Evolutionary conservation across 148 eudicot species (phyloP).

Genomic region (Chenopodium formosanum): DNA sequence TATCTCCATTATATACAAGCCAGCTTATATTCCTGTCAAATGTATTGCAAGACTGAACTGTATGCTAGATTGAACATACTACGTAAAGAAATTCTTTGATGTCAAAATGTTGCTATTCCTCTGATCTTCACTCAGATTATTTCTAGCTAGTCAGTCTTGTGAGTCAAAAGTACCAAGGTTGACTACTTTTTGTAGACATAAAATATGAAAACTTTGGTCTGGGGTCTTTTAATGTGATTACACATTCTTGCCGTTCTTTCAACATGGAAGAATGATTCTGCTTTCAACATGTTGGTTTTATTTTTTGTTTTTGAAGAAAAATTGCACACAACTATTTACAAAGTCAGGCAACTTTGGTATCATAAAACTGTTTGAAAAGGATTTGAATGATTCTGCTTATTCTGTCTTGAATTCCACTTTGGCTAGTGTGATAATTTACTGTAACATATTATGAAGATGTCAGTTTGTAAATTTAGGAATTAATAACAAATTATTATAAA

Average conservation of each 20-base stretch:
- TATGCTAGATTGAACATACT: not conserved
- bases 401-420: not conserved
- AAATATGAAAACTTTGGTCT: not conserved
- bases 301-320: not conserved
- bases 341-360: not conserved
- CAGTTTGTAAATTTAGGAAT: not conserved
- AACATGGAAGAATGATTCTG: not conserved
- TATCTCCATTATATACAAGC: constrained; percentile 3
- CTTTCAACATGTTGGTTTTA: not conserved
- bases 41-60: constrained; percentile 2
- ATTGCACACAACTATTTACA: not conserved
- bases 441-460: not conserved
- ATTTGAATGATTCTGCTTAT: not conserved
- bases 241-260: not conserved
- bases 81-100: not conserved
- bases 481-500: too few relatives aligned
- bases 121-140: too few relatives aligned
- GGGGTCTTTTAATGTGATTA: not conserved
- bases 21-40: not conserved
- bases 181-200: not conserved
- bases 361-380: not conserved
- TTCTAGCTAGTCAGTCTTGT: not conserved
- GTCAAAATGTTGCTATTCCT: not conserved
- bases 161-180: not conserved
- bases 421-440: not conserved